Base-by-base conservation (phyloP, 2,329 filamentous ascomycete species). In the Colletotrichum orchidophilum region DNA sequence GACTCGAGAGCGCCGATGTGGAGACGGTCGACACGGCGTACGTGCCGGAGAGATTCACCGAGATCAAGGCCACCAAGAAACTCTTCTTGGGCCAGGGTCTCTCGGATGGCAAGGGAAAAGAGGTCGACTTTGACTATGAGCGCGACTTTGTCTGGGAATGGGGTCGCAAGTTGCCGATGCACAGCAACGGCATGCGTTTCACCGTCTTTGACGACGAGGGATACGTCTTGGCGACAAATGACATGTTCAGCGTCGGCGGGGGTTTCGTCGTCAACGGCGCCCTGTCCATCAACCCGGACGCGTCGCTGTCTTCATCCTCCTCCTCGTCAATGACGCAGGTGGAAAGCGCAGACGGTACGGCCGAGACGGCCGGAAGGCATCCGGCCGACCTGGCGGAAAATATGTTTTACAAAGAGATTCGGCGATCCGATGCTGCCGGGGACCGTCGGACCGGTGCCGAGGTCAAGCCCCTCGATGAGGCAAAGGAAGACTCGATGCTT, bases 181-280 rank as follows among this genome's bases (percentile, higher is more conserved):
- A 87, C 75, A 87, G 85, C 78, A 87, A 87, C 62, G 85, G 85
- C 52, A 86, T 87, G 85, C 84, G 85, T 1, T 81, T 87, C 63
- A 85, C 80, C n/a, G 85, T 86, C 3, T 87, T 84, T 57, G 84
- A 86, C 66, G 74, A 83, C 4, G 80, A 86, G 2, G 85, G 85
- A 12, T 81, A 79, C 33, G 81, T 85, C 72, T 75, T 87, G 39
- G 85, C 85, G 1, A 85, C 82, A 21, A 87, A 87, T 66, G 85
- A 87, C 72, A 78, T 87, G 72, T 87, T 87, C 74, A 87, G 85
- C 61, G 85, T 87, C 2, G 85, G 85, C 1, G 85, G 85, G n/a
- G 85, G 85, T 1, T 87, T 87, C 63, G 85, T 87, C 46, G 85
- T 87, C 63, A 87, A 87, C 58, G 85, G 85, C 12, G 80, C 85